Base-by-base conservation (phyloP, 768 basidiomycete genomes). In the Neoboletus magnificus region DNA sequence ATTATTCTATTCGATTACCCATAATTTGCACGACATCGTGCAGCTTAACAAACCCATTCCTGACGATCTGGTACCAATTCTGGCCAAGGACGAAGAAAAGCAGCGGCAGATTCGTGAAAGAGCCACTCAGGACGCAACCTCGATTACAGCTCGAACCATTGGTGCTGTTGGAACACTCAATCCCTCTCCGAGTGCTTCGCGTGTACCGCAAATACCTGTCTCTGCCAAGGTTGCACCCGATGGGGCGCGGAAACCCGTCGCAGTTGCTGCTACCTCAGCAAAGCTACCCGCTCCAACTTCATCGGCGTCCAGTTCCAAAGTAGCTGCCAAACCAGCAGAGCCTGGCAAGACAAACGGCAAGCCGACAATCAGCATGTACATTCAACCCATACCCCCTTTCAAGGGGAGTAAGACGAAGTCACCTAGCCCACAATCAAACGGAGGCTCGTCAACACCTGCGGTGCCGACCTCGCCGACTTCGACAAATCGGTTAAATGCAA, bases 21-120 rank as follows among this genome's bases (percentile, higher is more conserved):
- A 22, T 47, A 13, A 48, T 59, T 41, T 22, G 40, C 43, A 23
- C 13, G 32, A 25, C 25, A 44, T 52, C 25, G 35, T 48, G 13
- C 61, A 95, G 92, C 82, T 96, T 48, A 96, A 95, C 69, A 89
- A 93, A 69, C 93, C 92, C 18, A 94, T 98, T 60, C 95, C 96
- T 15, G 91, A 93, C 29, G 96, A 98, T 67, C 82, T 98, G 49
- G 88, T 98, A 18, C 82, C 89, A 4, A 94, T 98, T 66, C 76
- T 98, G 23, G 88, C 96, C 40, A 98, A 97, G 74, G 92, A 96
- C 65, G 91, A 92, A 71, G 88, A 89, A 50, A 96, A 91, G 74
- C 92, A 95, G 65, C 83, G 83, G 57, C 79, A 76, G 47, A 95
- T 97, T 70, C 79, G 80, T 55, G 91, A 91, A 71, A 94, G 89